Percentiles rank a stretch among this genome's conserved stretches.
Evolutionary conservation across 768 basidiomycete genomes (phyloP).

Genomic region (Stropharia rugosoannulata): DNA sequence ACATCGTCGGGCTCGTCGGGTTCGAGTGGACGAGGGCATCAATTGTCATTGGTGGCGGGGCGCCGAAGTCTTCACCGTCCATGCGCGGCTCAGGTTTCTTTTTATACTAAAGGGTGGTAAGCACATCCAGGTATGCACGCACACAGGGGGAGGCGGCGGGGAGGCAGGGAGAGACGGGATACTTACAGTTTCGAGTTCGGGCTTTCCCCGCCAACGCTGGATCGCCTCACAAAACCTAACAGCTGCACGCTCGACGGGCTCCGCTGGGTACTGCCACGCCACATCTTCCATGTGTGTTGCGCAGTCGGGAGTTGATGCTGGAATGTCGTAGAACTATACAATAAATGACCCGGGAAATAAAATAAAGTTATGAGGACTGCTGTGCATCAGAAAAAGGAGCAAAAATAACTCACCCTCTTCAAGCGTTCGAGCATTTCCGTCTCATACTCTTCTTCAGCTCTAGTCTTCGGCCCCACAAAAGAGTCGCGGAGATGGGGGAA

Average conservation of each 20-base stretch:
- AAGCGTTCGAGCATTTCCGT: constrained; percentile 73
- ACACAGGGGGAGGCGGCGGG: not conserved
- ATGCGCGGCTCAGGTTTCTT: constrained; percentile 37
- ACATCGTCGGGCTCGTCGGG: constrained; percentile 54
- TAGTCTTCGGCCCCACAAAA: constrained; percentile 33
- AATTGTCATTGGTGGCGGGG: constrained; percentile 49
- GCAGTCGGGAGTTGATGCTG: constrained; percentile 67
- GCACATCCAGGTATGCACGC: constrained; percentile 20
- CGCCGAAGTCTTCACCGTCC: constrained; percentile 26
- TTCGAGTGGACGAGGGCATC: constrained; percentile 72
- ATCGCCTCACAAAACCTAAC: constrained; percentile 82
- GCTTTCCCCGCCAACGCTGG: constrained; percentile 80
- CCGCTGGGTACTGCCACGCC: constrained; percentile 78
- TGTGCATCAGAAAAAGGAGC: too few relatives aligned
- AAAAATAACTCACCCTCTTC: constrained; percentile 51
- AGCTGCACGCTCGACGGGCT: constrained; percentile 77
- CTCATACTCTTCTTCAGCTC: constrained; percentile 71
- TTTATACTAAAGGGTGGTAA: constrained; percentile 49
- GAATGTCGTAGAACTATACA: constrained; percentile 79
- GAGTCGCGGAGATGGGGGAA: constrained; percentile 56
- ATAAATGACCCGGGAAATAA: constrained; percentile 1
- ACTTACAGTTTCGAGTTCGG: constrained; percentile 76
- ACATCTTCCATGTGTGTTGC: constrained; percentile 79
- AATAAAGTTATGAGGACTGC: not conserved
- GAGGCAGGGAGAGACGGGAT: constrained; percentile 8